Conservation (phyloP, 164 flowering plant species). For the Dillenia turbinata region DNA sequence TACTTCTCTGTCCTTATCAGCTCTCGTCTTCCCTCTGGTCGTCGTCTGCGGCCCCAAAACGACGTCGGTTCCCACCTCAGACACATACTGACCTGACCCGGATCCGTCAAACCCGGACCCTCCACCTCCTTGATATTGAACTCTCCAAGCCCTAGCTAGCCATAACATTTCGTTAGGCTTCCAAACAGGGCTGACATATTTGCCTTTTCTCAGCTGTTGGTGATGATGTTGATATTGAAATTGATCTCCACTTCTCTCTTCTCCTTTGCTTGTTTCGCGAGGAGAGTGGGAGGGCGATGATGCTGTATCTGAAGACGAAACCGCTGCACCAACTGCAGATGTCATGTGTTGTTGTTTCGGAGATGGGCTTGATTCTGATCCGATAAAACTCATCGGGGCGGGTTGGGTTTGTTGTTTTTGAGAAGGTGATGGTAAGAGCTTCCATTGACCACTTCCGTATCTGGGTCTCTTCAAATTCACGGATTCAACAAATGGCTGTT, state of each 20-base stretch:
- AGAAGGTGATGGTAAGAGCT: constrained; percentile 33
- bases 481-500: constrained; percentile 16
- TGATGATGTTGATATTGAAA: constrained; percentile 23
- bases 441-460: constrained; percentile 45
- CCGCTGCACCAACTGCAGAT: constrained; percentile 8
- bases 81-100: no score
- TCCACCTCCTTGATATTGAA: constrained; percentile 42
- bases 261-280: constrained; percentile 26
- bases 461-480: constrained; percentile 48
- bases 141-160: constrained; percentile 71
- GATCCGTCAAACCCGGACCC: background rate
- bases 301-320: constrained; percentile 52
- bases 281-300: constrained; percentile 52
- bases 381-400: constrained; percentile 11
- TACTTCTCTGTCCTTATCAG: constrained; percentile 70
- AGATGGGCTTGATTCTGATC: constrained; percentile 22
- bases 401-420: constrained; percentile 14
- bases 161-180: constrained; percentile 79
- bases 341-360: background rate
- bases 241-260: constrained; percentile 20
- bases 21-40: constrained; percentile 51
- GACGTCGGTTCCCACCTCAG: background rate
- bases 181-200: constrained; percentile 82
- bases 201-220: constrained; percentile 45
- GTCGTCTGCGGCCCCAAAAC: constrained; percentile 2